Conservation (phyloP, 306 rosid genomes). For the Prunus mira region DNA sequence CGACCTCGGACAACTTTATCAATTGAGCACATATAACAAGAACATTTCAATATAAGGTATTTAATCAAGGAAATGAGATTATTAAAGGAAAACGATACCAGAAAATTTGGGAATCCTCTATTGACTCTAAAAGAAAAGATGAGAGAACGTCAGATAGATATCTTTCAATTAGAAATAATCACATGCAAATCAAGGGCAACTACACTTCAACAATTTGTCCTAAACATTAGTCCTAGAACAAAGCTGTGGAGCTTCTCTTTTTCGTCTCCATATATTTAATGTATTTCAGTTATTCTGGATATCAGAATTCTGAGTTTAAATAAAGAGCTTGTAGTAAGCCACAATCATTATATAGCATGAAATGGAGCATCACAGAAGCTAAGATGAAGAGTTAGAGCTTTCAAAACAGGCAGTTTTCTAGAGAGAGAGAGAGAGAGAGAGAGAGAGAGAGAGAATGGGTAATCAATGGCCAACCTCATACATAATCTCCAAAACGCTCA, state of each 20-base stretch:
- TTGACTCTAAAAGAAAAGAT: neutral
- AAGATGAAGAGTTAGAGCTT: neutral
- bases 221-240: neutral
- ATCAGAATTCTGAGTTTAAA: neutral
- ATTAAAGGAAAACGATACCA: neutral
- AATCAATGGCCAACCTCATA: conserved; percentile 61
- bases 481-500: conserved; percentile 84
- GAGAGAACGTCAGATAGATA: neutral
- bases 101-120: neutral
- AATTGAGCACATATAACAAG: conserved; percentile 25
- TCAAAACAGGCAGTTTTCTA: neutral
- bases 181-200: neutral
- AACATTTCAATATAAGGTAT: neutral
- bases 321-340: neutral
- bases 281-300: neutral
- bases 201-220: neutral
- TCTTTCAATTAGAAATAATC: neutral
- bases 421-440: neutral
- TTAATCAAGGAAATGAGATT: conserved; percentile 1
- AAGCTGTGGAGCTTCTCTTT: neutral
- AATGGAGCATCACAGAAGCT: neutral
- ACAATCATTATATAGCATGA: neutral
- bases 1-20: conserved; percentile 70
- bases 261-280: neutral
- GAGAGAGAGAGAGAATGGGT: conserved; percentile 1